A percentile compares a stretch with the other conserved stretches of the same genome.
Conservation (phyloP, 345 rosid genomes). For the Orychophragmus violaceus region DNA sequence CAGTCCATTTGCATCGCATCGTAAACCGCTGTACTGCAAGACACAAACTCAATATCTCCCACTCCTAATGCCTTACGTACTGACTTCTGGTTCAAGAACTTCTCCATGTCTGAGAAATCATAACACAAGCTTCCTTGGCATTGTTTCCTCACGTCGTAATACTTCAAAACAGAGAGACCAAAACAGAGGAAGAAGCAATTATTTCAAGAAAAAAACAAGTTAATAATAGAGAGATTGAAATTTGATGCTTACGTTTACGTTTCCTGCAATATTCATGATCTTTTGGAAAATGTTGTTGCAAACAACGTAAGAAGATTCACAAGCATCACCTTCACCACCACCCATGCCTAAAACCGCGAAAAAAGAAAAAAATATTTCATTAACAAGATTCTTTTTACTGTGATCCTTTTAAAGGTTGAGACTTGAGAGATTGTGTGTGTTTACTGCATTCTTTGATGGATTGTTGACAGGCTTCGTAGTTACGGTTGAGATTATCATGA, state of each 20-base stretch:
- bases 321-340: constrained; percentile 51
- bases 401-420: too few relatives aligned
- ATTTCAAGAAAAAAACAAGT: not conserved
- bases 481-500: constrained; percentile 42
- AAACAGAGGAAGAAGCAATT: not conserved
- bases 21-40: constrained; percentile 61
- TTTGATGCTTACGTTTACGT: constrained; percentile 56
- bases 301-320: constrained; percentile 35
- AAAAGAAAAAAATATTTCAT: not conserved
- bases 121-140: constrained; percentile 69
- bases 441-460: constrained; percentile 61
- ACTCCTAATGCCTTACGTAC: constrained; percentile 66
- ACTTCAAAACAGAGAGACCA: constrained; percentile 35
- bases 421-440: too few relatives aligned
- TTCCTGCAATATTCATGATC: constrained; percentile 44
- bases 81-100: constrained; percentile 41
- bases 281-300: constrained; percentile 47
- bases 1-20: constrained; percentile 58
- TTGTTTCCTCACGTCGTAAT: constrained; percentile 72
- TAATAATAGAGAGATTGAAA: not conserved
- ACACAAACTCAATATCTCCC: constrained; percentile 59
- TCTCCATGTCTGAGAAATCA: constrained; percentile 68
- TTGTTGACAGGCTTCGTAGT: constrained; percentile 46
- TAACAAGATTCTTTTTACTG: too few relatives aligned
- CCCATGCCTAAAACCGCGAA: constrained; percentile 28